Evolutionary conservation across 2,329 filamentous ascomycete species (phyloP), one percentile per base, ranked within the genome.

Genomic region (Penicillium rolfsii): DNA sequence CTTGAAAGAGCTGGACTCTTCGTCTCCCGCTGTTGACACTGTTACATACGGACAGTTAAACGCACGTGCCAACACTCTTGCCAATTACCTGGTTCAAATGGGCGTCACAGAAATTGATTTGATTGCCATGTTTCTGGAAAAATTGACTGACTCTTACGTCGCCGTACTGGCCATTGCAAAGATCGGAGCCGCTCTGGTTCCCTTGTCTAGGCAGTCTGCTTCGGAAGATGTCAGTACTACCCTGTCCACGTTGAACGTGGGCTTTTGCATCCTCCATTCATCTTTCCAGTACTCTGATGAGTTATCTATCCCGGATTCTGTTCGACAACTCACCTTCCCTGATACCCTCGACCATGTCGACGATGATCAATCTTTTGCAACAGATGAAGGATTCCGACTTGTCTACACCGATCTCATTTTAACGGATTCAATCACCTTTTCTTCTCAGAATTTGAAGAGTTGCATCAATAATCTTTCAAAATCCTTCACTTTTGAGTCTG

Each of bases 61-160:
- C 69, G 67, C 67, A 1, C 77, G 77, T 45, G 86, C 90, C 0
- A 93, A 93, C 67, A 77, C 78, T 36, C 75, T 94, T 56, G 90
- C 88, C 1, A 77, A 82, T 59, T 72, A 81, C 61, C 74, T 96
- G 1, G 67, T 79, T 8, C 67, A 78, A 3, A 71, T 76, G 1
- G 83, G 83, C 0, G 78, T 83, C 0, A 63, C 74, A 1, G 74
- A 81, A 1, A 84, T 87, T 7, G 81, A 86, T 16, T 77, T 91
- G 9, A 80, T 96, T n/a, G 88, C 87, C 36, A 84, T 96, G 48
- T 81, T 89, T 49, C 88, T 96, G 84, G 85, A 93, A 24, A 96
- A 95, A 71, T 93, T 89, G 0, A 74, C 87, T 1, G 75, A 87
- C 28, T 77, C 96, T 0, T 96, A 96, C 70, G 81, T 88, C 30